Percentiles rank a stretch among this genome's conserved stretches.
These are phyloP conservation scores for Sclerotinia sclerotiorum DNA, from an alignment of 2,329 filamentous ascomycete species.

Conservation along the genomic window DNA sequence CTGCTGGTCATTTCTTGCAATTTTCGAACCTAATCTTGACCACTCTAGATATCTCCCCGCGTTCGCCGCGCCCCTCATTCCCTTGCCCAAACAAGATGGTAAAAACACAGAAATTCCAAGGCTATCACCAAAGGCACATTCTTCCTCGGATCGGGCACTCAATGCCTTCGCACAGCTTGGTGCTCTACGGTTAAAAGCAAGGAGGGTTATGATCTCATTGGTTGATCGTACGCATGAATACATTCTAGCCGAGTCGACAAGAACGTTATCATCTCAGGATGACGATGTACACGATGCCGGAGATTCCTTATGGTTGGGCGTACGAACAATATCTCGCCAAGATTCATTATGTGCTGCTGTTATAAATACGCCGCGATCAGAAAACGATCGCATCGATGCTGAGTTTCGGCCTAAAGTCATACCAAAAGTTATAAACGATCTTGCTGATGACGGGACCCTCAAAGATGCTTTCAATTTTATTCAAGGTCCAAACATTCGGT, in stretches of 20 bases:
- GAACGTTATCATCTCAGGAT: conserved; percentile 41
- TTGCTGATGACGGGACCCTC: conserved; percentile 25
- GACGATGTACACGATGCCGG: conserved; percentile 21
- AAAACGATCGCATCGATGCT: not conserved
- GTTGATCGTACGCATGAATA: conserved; percentile 35
- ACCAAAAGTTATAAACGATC: conserved; percentile 24
- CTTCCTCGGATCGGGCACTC: conserved; percentile 46
- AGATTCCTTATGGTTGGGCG: conserved; percentile 20
- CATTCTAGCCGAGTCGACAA: conserved; percentile 46
- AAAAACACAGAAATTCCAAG: not conserved
- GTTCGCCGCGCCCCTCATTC: conserved; percentile 3
- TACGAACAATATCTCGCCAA: conserved; percentile 17
- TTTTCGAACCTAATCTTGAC: not conserved
- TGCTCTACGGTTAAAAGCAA: conserved; percentile 48
- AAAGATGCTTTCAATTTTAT: conserved; percentile 28
- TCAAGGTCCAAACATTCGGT: conserved; percentile 30
- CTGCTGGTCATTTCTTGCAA: not conserved
- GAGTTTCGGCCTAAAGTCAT: conserved; percentile 7
- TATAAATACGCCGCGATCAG: conserved; percentile 6
- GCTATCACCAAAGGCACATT: conserved; percentile 1
- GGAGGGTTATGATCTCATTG: conserved; percentile 48
- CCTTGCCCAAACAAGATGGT: not conserved
- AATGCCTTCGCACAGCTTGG: conserved; percentile 50
- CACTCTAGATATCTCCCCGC: conserved; percentile 12
- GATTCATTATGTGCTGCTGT: conserved; percentile 35